Conservation (phyloP, 2,329 filamentous ascomycete species). For the Xylariaceae sp. region DNA sequence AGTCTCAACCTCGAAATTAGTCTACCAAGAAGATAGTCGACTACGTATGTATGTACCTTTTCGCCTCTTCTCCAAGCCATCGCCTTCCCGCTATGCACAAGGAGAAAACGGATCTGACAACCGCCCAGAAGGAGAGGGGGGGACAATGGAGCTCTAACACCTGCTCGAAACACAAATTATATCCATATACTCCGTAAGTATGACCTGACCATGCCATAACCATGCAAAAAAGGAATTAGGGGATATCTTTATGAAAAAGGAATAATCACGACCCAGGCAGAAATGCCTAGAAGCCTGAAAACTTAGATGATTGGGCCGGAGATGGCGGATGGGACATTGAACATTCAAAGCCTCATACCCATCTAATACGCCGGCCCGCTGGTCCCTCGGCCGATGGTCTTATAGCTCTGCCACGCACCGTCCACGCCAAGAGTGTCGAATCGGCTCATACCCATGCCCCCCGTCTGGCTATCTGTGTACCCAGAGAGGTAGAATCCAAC, state of each 20-base stretch:
- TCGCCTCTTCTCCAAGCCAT: too few relatives aligned
- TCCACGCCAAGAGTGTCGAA: constrained; percentile 58
- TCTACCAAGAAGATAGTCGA: too few relatives aligned
- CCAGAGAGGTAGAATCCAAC: constrained; percentile 88
- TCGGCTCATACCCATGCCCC: constrained; percentile 47
- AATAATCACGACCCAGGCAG: background rate
- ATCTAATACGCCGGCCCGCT: constrained; percentile 41
- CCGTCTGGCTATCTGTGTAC: constrained; percentile 47
- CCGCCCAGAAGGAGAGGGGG: too few relatives aligned
- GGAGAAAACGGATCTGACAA: too few relatives aligned
- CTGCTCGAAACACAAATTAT: background rate
- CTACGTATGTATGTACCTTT: too few relatives aligned
- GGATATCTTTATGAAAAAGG: background rate
- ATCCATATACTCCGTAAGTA: background rate
- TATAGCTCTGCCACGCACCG: constrained; percentile 54
- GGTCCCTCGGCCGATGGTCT: constrained; percentile 54
- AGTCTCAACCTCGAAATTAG: too few relatives aligned
- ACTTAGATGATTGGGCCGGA: too few relatives aligned
- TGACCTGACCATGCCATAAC: background rate
- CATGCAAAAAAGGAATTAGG: background rate
- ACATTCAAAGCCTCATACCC: too few relatives aligned
- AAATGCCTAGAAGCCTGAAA: background rate
- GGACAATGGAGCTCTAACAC: too few relatives aligned
- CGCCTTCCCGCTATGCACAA: too few relatives aligned
- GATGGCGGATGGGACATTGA: too few relatives aligned